Percentiles rank a stretch among this genome's conserved stretches.
phyloP scores from a whole-genome alignment of 2,329 filamentous ascomycete genomes.

The Scedosporium aurantiacum region DNA sequence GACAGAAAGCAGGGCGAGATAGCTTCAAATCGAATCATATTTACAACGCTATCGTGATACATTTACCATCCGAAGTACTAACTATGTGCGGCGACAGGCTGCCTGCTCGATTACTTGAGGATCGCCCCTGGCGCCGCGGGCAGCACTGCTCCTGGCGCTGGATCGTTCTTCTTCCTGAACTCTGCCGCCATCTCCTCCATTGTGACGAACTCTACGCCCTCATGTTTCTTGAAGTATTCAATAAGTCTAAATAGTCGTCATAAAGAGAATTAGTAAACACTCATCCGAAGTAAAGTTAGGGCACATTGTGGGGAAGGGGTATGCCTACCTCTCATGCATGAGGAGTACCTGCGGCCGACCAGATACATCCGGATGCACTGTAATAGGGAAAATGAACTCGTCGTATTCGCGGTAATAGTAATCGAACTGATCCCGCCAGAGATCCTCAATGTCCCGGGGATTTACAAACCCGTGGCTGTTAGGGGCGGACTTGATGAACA shows the following conservation, averaged over 20 bases:
- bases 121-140: slow-evolving; percentile 44
- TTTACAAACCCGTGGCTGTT: slow-evolving; percentile 54
- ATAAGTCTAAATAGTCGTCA: slow-evolving; percentile 28
- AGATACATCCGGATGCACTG: slow-evolving; percentile 63
- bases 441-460: slow-evolving; percentile 49
- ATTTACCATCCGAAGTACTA: too few relatives aligned
- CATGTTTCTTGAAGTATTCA: slow-evolving; percentile 53
- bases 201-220: slow-evolving; percentile 54
- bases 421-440: slow-evolving; percentile 57
- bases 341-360: slow-evolving; percentile 61
- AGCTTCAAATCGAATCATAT: too few relatives aligned
- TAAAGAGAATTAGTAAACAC: background rate
- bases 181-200: slow-evolving; percentile 64
- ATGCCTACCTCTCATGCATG: slow-evolving; percentile 54
- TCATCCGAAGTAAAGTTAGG: background rate
- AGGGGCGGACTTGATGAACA: slow-evolving; percentile 57
- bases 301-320: slow-evolving; percentile 16
- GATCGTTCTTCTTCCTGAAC: slow-evolving; percentile 55
- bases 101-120: slow-evolving; percentile 20
- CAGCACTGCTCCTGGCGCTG: slow-evolving; percentile 48
- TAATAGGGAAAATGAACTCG: slow-evolving; percentile 68
- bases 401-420: slow-evolving; percentile 71
- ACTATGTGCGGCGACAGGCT: too few relatives aligned
- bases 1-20: too few relatives aligned
- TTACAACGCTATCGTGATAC: too few relatives aligned